Percentiles rank a stretch among this genome's conserved stretches.
These are phyloP conservation scores for Baudoinia panamericana DNA, from an alignment of 495 filamentous ascomycete genomes.

Conservation along the genomic window DNA sequence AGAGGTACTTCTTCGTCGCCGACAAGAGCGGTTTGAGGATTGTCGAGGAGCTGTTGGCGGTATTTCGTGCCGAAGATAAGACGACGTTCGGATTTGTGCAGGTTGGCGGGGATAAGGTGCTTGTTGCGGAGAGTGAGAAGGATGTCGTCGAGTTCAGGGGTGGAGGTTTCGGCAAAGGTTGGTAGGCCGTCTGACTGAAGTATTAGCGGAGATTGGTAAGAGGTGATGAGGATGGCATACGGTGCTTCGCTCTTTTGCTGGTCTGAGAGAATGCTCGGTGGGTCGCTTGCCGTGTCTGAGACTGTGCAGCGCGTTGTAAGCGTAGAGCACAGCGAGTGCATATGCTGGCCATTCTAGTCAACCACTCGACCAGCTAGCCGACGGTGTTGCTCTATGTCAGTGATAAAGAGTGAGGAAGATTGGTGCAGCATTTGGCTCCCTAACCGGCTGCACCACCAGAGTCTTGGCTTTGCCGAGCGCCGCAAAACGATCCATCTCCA, in stretches of 20 bases:
- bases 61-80: slow-evolving; percentile 26
- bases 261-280: slow-evolving; percentile 12
- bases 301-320: slow-evolving; percentile 7
- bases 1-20: slow-evolving; percentile 29
- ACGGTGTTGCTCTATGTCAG: too few relatives aligned
- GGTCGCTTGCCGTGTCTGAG: background rate
- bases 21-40: slow-evolving; percentile 26
- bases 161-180: slow-evolving; percentile 22
- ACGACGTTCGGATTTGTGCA: slow-evolving; percentile 22
- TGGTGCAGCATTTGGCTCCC: too few relatives aligned
- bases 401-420: too few relatives aligned
- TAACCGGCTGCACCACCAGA: too few relatives aligned
- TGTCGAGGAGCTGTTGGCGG: slow-evolving; percentile 19
- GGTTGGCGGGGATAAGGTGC: slow-evolving; percentile 29
- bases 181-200: slow-evolving; percentile 20
- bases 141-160: slow-evolving; percentile 23
- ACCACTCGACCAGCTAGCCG: too few relatives aligned
- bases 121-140: slow-evolving; percentile 23
- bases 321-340: slow-evolving; percentile 19
- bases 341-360: slow-evolving; percentile 6
- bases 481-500: background rate
- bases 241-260: slow-evolving; percentile 6
- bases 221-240: background rate
- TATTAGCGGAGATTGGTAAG: background rate
- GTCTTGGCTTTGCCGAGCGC: slow-evolving; percentile 5